Evolutionary conservation across 345 rosid genomes (phyloP), one percentile per base, ranked within the genome.

Genomic region (Populus nigra): DNA sequence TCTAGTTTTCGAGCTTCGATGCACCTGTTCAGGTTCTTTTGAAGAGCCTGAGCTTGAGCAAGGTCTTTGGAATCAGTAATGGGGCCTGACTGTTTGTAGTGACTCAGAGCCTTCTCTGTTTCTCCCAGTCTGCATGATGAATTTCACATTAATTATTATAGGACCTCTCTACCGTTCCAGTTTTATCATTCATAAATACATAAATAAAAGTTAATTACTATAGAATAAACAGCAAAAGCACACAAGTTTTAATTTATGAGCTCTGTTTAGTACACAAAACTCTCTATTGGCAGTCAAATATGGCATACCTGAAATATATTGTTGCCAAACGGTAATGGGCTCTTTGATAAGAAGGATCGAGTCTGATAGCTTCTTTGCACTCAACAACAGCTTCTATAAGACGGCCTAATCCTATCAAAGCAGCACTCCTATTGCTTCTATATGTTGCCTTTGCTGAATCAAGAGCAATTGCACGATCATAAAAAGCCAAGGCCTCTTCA

Each of bases 351-450:
- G 72, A 81, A 23, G 96, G 90, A 73, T 93, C 93, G 22, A 91
- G 85, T 73, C 88, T 85, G 25, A 90, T 82, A 67, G 97, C 98
- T 79, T 89, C 94, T 84, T 85, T 86, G 73, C 97, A 93, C 76
- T 91, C 98, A 22, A 71, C 70, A n/a, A 86, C 82, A 39, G 98
- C 99, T 59, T 95, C 99, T 29, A 76, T 35, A 47, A 90, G 81
- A n/a, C 91, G 91, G 77, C 96, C 97, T 43, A 93, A 86, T 68
- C 93, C 90, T 5, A 89, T 88, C 90, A 95, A 82, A 76, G 98
- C 94, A n/a, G 98, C 98, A 10, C 97, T 83, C 83, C 84, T 90
- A 72, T 95, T 95, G 79, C 94, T 81, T 75, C 96, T 80, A 80
- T 90, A 95, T 12, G 89, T 85, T 35, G 99, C 89, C 81, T 89